Evolutionary conservation across 2,329 filamentous ascomycete genomes (phyloP).

Genomic region (Xylariaceae sp.): DNA sequence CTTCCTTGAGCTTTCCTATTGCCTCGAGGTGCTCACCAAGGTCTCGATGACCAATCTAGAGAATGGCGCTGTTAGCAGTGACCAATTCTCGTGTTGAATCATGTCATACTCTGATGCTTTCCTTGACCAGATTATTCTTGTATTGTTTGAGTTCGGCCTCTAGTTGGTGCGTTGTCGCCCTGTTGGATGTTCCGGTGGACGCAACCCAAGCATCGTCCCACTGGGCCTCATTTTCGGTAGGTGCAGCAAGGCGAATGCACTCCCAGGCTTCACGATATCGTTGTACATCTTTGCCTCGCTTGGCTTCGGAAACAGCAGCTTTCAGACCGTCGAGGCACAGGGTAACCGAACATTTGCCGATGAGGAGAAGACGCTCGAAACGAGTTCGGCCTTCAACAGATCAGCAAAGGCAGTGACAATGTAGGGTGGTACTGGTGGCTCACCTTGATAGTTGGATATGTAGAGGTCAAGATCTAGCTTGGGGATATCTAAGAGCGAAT

Average conservation of each 20-base stretch:
- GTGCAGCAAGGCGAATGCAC: conserved; percentile 58
- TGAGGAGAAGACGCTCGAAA: conserved; percentile 74
- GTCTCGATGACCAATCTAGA: conserved; percentile 90
- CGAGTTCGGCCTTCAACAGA: conserved; percentile 66
- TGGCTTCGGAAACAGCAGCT: conserved; percentile 70
- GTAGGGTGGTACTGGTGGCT: conserved; percentile 13
- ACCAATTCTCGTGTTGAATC: neutral
- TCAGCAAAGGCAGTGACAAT: neutral
- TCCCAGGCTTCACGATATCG: conserved; percentile 68
- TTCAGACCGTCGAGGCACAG: conserved; percentile 78
- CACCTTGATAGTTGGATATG: conserved; percentile 83
- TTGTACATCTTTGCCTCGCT: conserved; percentile 66
- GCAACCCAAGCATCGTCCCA: conserved; percentile 75
- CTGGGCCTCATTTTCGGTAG: conserved; percentile 62
- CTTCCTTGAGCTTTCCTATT: conserved; percentile 68
- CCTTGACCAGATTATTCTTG: conserved; percentile 95
- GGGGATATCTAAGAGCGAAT: conserved; percentile 57
- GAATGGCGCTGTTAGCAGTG: conserved; percentile 3
- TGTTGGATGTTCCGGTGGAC: conserved; percentile 60
- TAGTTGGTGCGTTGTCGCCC: conserved; percentile 67
- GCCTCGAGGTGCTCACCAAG: conserved; percentile 78
- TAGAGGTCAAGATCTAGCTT: conserved; percentile 92
- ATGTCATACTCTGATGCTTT: conserved; percentile 76
- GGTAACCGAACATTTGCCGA: conserved; percentile 72
- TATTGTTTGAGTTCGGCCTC: conserved; percentile 86